Percentiles rank a stretch among this genome's conserved stretches.
Evolutionary conservation across 1,284 basidiomycete genomes (phyloP).

Genomic region (Ustilago loliicola): DNA sequence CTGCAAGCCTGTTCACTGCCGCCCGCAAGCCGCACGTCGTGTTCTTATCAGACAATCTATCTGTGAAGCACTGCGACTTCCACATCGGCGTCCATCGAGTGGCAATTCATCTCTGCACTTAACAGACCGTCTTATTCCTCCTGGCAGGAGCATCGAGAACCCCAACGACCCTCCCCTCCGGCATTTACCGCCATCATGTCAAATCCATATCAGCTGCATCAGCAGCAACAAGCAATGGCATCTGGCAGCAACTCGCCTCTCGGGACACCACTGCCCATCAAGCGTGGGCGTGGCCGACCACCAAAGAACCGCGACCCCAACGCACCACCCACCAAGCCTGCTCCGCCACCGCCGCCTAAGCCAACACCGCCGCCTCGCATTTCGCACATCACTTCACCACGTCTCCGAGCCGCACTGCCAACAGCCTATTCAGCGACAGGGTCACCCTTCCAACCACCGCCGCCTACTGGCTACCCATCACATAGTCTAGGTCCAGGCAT

Average conservation of each 20-base stretch:
- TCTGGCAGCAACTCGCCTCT: constrained; percentile 52
- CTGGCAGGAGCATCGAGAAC: too few species aligned
- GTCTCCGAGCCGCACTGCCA: constrained; percentile 30
- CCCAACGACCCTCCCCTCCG: too few species aligned
- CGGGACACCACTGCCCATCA: constrained; percentile 37
- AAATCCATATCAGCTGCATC: constrained; percentile 44
- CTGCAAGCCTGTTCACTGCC: neutral
- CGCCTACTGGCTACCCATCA: constrained; percentile 27
- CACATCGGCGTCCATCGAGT: too few species aligned
- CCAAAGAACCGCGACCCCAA: constrained; percentile 52
- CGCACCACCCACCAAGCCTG: constrained; percentile 23
- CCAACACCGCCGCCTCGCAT: constrained; percentile 45
- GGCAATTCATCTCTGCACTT: too few species aligned
- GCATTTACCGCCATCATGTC: constrained; percentile 27
- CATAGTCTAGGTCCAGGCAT: constrained; percentile 44
- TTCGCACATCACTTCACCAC: constrained; percentile 48
- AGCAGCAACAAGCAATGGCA: constrained; percentile 46
- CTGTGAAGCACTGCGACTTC: too few species aligned
- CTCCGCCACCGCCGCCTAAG: constrained; percentile 34
- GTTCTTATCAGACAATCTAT: too few species aligned
- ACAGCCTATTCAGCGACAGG: constrained; percentile 20
- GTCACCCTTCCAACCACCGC: constrained; percentile 44
- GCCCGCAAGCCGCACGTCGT: neutral
- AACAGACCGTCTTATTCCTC: too few species aligned
- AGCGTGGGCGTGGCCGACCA: constrained; percentile 49